A percentile compares a stretch with the other conserved stretches of the same genome.
phyloP scores from a whole-genome alignment of 306 rosid species.

The Lupinus albus region DNA sequence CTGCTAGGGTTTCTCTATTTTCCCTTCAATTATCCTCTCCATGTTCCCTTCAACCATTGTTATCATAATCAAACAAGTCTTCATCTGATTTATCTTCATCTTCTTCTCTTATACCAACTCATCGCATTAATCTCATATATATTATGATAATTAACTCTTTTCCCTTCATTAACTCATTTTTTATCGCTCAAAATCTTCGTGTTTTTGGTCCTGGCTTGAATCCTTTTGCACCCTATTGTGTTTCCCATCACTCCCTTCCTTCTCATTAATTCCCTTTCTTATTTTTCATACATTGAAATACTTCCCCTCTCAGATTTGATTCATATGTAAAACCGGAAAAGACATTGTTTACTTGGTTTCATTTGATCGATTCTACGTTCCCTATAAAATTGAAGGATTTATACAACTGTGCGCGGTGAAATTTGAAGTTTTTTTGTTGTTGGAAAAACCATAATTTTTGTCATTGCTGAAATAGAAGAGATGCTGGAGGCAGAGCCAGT shows the following conservation, averaged over 20 bases:
- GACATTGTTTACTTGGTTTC: no score
- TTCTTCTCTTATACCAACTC: no score
- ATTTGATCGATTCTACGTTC: no score
- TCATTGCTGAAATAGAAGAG: no score
- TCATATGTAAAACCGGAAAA: no score
- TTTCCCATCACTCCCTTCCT: conserved; percentile 57
- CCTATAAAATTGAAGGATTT: no score
- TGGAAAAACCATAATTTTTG: no score
- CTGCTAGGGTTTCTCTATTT: conserved; percentile 46
- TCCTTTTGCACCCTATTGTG: conserved; percentile 84
- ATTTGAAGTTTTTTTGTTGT: no score
- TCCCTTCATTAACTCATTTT: conserved; percentile 40
- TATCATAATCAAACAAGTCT: conserved; percentile 42
- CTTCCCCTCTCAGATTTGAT: no score
- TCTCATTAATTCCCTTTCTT: conserved; percentile 62
- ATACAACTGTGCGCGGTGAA: no score
- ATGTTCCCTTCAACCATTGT: conserved; percentile 32
- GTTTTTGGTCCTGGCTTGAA: conserved; percentile 97
- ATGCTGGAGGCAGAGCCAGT: conserved; percentile 49
- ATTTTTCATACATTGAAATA: background rate
- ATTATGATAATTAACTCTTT: conserved; percentile 48
- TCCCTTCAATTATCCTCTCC: conserved; percentile 16
- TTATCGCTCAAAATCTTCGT: conserved; percentile 68
- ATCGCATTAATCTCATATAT: conserved; percentile 31
- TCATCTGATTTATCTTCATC: conserved; percentile 34